These are phyloP conservation scores for Pseudopyrenochaeta lycopersici DNA, from an alignment of 2,329 filamentous ascomycete genomes.

Conservation along the genomic window DNA sequence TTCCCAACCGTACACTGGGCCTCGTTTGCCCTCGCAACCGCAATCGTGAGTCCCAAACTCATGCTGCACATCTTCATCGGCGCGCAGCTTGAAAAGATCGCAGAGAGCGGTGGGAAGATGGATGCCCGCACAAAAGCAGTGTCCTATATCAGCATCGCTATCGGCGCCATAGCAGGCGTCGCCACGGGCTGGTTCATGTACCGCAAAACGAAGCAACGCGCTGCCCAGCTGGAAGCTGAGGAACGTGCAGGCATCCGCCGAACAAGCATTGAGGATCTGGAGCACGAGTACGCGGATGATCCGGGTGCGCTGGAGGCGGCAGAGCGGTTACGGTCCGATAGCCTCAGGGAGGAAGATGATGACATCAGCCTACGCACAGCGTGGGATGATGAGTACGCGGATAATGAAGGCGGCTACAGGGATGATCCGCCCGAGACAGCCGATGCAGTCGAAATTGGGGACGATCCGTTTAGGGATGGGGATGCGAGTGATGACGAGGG, in stretches of 20 bases:
- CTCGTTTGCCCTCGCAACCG: conserved; percentile 82
- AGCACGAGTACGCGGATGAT: conserved; percentile 55
- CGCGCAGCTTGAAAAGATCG: conserved; percentile 79
- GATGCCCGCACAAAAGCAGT: conserved; percentile 77
- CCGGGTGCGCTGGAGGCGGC: conserved; percentile 53
- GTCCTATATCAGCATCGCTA: conserved; percentile 82
- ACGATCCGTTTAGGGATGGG: conserved; percentile 56
- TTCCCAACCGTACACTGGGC: conserved; percentile 84
- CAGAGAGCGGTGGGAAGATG: conserved; percentile 87
- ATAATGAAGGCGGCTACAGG: conserved; percentile 41
- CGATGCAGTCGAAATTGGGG: conserved; percentile 50
- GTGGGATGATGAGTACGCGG: conserved; percentile 52
- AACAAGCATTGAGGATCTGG: conserved; percentile 45
- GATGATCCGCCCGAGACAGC: conserved; percentile 54
- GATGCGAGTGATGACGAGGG: conserved; percentile 44
- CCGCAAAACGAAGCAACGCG: conserved; percentile 62
- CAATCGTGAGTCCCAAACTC: conserved; percentile 83
- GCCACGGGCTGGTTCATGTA: conserved; percentile 88
- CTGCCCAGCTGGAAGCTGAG: conserved; percentile 58
- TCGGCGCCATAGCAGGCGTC: conserved; percentile 76
- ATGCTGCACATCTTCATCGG: conserved; percentile 94
- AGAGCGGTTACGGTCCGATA: conserved; percentile 49
- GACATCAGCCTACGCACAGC: conserved; percentile 63
- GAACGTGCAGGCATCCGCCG: conserved; percentile 50
- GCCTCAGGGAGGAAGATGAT: conserved; percentile 62